Percentiles rank a stretch among this genome's conserved stretches.
Conservation (phyloP, 352 stramenopile species). For the Globisporangium uncinulatum region DNA sequence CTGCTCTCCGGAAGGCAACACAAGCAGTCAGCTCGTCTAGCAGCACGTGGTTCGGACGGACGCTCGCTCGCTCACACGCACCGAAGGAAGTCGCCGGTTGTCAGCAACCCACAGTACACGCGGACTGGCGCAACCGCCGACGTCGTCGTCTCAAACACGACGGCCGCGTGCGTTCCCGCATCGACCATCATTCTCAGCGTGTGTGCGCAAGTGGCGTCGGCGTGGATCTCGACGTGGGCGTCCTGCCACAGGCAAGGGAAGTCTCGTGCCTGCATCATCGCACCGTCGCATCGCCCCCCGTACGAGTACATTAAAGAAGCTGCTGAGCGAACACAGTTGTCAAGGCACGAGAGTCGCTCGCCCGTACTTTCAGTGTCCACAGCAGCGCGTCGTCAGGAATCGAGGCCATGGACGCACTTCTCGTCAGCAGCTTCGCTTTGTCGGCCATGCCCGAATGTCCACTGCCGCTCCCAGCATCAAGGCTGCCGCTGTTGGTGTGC, state of each 20-base stretch:
- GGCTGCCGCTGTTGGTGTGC: neutral
- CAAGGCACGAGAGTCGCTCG: neutral
- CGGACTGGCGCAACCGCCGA: conserved; percentile 5
- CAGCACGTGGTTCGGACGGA: neutral
- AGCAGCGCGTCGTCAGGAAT: conserved; percentile 10
- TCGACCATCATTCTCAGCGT: conserved; percentile 29
- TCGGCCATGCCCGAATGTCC: neutral
- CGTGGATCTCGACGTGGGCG: conserved; percentile 18
- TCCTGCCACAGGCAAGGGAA: conserved; percentile 43
- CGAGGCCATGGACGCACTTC: conserved; percentile 7
- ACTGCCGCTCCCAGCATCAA: neutral
- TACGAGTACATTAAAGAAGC: too few species aligned
- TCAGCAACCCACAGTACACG: conserved; percentile 26
- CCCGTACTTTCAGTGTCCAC: conserved; percentile 8
- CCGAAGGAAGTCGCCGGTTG: conserved; percentile 33
- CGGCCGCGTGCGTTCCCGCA: conserved; percentile 13
- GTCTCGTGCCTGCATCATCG: conserved; percentile 26
- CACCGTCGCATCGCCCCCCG: too few species aligned
- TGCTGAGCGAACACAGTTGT: too few species aligned
- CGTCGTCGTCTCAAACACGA: conserved; percentile 15
- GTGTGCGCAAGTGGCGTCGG: conserved; percentile 23
- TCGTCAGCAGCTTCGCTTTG: conserved; percentile 13
- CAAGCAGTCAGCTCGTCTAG: neutral
- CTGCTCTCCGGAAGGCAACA: conserved; percentile 6
- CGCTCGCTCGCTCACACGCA: conserved; percentile 11